Conservation (phyloP, 805 yeast species). For the Cyberlindnera galapagoensis region DNA sequence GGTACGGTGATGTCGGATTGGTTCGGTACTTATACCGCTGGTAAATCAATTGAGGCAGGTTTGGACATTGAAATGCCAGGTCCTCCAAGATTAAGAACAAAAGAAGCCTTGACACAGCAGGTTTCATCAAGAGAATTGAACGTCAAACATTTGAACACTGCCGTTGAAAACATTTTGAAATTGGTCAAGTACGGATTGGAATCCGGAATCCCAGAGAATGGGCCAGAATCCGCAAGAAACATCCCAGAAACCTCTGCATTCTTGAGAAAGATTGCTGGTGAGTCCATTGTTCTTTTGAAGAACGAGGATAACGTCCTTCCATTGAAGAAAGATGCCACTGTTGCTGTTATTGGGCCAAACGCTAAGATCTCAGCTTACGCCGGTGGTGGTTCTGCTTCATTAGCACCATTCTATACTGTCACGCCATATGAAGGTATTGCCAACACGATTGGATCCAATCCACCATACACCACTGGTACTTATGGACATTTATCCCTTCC, state of each 20-base stretch:
- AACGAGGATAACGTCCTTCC: constrained; percentile 45
- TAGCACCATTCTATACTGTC: constrained; percentile 40
- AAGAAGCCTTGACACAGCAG: constrained; percentile 33
- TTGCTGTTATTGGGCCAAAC: constrained; percentile 56
- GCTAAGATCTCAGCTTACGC: constrained; percentile 42
- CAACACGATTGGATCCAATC: constrained; percentile 20
- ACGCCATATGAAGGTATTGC: constrained; percentile 43
- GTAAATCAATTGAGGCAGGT: constrained; percentile 44
- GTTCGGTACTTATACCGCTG: constrained; percentile 48
- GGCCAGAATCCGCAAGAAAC: constrained; percentile 29
- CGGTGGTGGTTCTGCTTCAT: constrained; percentile 60
- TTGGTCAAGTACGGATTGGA: constrained; percentile 39
- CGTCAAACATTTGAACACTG: constrained; percentile 36
- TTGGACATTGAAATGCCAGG: constrained; percentile 67
- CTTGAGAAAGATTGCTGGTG: constrained; percentile 39
- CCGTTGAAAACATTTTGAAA: constrained; percentile 43
- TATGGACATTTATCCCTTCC: constrained; percentile 29
- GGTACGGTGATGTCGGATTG: constrained; percentile 60
- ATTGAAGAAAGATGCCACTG: constrained; percentile 32
- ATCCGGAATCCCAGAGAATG: constrained; percentile 28
- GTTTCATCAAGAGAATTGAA: constrained; percentile 34
- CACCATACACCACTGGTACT: constrained; percentile 30
- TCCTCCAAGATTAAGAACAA: constrained; percentile 39
- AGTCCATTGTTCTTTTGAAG: constrained; percentile 49
- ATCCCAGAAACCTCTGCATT: constrained; percentile 38